Evolutionary conservation across 192 early-diverging fungal genomes (phyloP).

Genomic region (Jimgerdemannia flammicorona): DNA sequence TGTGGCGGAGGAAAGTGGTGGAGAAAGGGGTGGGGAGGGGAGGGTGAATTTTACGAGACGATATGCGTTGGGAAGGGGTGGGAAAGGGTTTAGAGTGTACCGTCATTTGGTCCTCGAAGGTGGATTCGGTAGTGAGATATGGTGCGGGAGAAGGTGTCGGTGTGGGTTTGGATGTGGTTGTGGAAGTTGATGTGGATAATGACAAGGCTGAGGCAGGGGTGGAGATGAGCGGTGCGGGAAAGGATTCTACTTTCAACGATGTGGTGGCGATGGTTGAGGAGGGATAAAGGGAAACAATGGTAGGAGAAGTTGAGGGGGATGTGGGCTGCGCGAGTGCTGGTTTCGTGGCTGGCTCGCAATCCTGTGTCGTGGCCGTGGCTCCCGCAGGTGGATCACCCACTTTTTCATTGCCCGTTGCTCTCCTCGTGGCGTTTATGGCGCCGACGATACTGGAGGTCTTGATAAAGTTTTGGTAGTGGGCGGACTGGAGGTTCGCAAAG

Average conservation of each 20-base stretch:
- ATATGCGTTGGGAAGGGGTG: background rate
- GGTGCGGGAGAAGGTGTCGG: background rate
- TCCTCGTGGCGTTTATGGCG: background rate
- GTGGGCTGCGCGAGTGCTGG: background rate
- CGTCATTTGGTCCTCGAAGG: background rate
- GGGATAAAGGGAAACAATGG: too few species aligned
- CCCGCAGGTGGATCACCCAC: background rate
- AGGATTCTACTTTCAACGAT: background rate
- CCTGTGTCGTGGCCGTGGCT: background rate
- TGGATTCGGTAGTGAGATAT: background rate
- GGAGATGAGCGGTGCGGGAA: too few species aligned
- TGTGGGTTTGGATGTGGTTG: background rate
- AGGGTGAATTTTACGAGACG: background rate
- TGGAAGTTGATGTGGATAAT: too few species aligned
- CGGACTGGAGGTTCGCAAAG: background rate
- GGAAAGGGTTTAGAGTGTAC: background rate
- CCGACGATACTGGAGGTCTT: background rate
- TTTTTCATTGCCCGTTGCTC: background rate
- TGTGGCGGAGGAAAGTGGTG: background rate
- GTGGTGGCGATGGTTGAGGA: background rate
- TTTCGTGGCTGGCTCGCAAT: too few species aligned
- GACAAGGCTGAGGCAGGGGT: too few species aligned
- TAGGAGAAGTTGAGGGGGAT: background rate
- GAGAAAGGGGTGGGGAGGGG: background rate
- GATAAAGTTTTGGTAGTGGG: background rate